Evolutionary conservation across 805 yeast genomes (phyloP).

Genomic region (Wickerhamiella hasegawae): DNA sequence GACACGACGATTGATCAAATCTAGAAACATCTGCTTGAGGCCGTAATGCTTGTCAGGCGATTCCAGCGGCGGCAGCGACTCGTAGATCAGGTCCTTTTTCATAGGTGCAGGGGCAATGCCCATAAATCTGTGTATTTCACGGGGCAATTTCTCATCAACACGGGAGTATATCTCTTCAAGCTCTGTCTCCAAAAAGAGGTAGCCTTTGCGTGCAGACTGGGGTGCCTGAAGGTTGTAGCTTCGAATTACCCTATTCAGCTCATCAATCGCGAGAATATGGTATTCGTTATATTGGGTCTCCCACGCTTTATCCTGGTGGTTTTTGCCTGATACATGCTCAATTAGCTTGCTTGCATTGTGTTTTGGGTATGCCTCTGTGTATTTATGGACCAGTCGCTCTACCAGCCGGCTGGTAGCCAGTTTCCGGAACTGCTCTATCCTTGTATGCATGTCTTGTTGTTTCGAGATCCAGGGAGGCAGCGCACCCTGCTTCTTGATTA

Average conservation of each 20-base stretch:
- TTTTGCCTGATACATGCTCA: background rate
- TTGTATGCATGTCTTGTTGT: conserved; percentile 39
- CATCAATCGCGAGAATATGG: conserved; percentile 23
- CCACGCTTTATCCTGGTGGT: conserved; percentile 23
- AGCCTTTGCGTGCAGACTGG: conserved; percentile 39
- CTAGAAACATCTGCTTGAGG: conserved; percentile 13
- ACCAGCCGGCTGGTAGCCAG: conserved; percentile 17
- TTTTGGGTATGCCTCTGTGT: conserved; percentile 10
- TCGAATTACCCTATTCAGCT: conserved; percentile 34
- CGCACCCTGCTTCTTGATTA: conserved; percentile 55
- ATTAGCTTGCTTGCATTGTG: conserved; percentile 2
- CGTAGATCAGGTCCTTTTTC: conserved; percentile 6
- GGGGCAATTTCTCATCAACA: conserved; percentile 17
- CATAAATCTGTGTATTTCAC: conserved; percentile 4
- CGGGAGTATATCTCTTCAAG: conserved; percentile 24
- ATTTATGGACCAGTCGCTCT: conserved; percentile 16
- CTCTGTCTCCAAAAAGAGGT: conserved; percentile 31
- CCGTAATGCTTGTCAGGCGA: conserved; percentile 19
- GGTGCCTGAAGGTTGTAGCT: conserved; percentile 55
- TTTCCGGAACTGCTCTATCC: conserved; percentile 32
- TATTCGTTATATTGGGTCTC: conserved; percentile 19
- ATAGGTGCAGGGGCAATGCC: conserved; percentile 10
- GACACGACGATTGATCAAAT: conserved; percentile 11
- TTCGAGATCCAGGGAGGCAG: conserved; percentile 85
- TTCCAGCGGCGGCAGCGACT: conserved; percentile 12